Conservation (phyloP, 1,284 basidiomycete genomes). For the Phylloporus gajari region DNA sequence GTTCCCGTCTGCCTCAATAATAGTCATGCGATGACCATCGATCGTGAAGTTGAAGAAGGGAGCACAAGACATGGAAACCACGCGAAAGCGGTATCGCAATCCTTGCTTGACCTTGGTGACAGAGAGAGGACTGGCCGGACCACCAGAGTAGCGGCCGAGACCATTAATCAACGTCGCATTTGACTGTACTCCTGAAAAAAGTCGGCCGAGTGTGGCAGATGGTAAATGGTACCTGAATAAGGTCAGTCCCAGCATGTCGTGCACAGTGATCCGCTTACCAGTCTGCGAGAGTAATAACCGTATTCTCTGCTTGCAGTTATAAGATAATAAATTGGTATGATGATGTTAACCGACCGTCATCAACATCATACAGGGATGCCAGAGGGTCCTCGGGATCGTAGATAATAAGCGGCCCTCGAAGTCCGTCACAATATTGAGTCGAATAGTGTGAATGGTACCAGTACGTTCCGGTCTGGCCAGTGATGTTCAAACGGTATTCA, state of each 20-base stretch:
- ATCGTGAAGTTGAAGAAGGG: constrained; percentile 49
- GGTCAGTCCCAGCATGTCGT: background rate
- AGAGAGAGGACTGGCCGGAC: constrained; percentile 38
- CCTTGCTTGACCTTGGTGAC: constrained; percentile 39
- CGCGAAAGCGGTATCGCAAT: constrained; percentile 35
- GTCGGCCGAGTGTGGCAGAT: constrained; percentile 8
- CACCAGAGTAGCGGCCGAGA: constrained; percentile 47
- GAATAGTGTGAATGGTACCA: constrained; percentile 41
- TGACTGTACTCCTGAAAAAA: constrained; percentile 32
- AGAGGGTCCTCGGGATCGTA: constrained; percentile 47
- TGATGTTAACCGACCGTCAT: constrained; percentile 34
- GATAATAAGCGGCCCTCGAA: constrained; percentile 50
- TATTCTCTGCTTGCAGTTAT: constrained; percentile 21
- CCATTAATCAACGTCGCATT: constrained; percentile 59
- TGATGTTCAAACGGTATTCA: constrained; percentile 26
- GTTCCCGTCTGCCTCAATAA: constrained; percentile 60
- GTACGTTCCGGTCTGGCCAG: constrained; percentile 33
- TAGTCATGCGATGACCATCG: constrained; percentile 51
- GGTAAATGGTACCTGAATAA: constrained; percentile 27
- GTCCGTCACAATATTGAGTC: constrained; percentile 52
- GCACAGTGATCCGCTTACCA: constrained; percentile 19
- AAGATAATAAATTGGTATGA: background rate
- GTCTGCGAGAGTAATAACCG: constrained; percentile 32
- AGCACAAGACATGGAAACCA: constrained; percentile 46
- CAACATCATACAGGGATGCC: constrained; percentile 45